phyloP scores from a whole-genome alignment of 2,329 filamentous ascomycete species.

The Colletotrichum sp. region DNA sequence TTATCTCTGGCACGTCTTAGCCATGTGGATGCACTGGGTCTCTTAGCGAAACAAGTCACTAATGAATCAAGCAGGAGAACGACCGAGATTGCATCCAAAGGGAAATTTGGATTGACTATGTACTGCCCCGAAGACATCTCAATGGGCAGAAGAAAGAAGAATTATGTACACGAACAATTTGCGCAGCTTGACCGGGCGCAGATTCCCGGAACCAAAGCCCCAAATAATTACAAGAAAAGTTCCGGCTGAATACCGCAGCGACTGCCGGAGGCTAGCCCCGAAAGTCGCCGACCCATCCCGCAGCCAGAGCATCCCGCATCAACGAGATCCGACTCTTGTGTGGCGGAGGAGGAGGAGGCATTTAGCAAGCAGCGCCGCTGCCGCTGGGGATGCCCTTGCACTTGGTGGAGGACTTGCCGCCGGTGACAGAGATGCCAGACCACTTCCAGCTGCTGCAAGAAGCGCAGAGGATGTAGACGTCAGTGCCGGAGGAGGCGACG shows the following conservation, averaged over 20 bases:
- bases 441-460: constrained; percentile 59
- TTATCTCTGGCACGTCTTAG: neutral
- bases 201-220: neutral
- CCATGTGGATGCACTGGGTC: neutral
- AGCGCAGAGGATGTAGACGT: constrained; percentile 60
- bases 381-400: constrained; percentile 30
- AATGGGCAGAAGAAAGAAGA: neutral
- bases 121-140: neutral
- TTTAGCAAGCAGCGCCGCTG: constrained; percentile 18
- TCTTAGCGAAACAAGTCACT: neutral
- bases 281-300: neutral
- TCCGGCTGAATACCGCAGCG: neutral
- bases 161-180: constrained; percentile 11
- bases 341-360: neutral
- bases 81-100: neutral
- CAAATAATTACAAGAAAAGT: neutral
- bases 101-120: neutral
- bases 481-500: constrained; percentile 40
- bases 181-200: neutral
- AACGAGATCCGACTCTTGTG: neutral
- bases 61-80: neutral
- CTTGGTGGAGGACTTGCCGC: constrained; percentile 45
- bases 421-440: constrained; percentile 52
- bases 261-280: neutral
- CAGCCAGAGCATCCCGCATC: neutral